Percentiles rank a stretch among this genome's conserved stretches.
These are phyloP conservation scores for Populus ilicifolia DNA, from an alignment of 345 rosid genomes.

Conservation along the genomic window DNA sequence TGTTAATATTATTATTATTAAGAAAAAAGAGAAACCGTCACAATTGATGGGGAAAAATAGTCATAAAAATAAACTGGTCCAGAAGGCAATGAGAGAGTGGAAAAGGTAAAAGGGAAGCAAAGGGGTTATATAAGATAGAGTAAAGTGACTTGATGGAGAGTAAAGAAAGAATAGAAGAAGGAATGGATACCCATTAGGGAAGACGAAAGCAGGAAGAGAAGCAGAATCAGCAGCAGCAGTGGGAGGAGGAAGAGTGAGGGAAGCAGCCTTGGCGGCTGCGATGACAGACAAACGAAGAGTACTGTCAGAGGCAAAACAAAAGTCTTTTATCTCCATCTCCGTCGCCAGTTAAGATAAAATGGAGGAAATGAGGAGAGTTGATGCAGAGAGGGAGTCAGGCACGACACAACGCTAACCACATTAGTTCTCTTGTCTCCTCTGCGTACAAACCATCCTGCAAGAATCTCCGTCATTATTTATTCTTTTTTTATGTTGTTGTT, in stretches of 20 bases:
- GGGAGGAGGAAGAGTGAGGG: constrained; percentile 28
- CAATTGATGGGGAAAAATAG: no score
- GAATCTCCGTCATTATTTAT: not conserved
- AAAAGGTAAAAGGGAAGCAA: no score
- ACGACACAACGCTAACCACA: not conserved
- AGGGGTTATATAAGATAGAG: no score
- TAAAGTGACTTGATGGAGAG: not conserved
- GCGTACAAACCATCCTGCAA: not conserved
- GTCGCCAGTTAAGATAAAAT: no score
- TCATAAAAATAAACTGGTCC: no score
- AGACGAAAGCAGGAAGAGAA: constrained; percentile 37
- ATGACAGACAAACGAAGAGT: constrained; percentile 60
- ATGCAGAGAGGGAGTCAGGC: no score
- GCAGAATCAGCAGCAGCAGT: constrained; percentile 29
- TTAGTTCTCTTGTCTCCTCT: not conserved
- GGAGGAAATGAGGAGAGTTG: no score
- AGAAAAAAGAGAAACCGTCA: no score
- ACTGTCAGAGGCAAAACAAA: constrained; percentile 48
- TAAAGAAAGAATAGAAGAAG: not conserved
- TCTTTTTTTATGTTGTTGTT: not conserved
- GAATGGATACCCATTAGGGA: constrained; percentile 58
- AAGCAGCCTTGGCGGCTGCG: constrained; percentile 51
- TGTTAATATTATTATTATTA: no score
- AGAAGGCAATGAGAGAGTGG: no score
- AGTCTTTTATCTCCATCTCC: constrained; percentile 39